Base-by-base conservation (phyloP, 1,284 basidiomycete genomes). In the Austropuccinia psidii region DNA sequence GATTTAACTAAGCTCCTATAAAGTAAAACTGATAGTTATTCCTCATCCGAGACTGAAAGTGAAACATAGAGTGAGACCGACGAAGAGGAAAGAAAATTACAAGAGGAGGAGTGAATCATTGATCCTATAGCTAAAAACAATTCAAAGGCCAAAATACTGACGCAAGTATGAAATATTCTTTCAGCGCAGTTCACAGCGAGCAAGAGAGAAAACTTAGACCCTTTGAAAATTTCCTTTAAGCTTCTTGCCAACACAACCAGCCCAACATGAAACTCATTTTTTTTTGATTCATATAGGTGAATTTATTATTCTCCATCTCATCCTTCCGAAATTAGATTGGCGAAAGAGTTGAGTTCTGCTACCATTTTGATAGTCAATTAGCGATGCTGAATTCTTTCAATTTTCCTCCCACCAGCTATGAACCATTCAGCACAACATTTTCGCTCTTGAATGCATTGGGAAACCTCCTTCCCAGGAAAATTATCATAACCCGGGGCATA, bases 281-380 rank as follows among this genome's bases (percentile, higher is more conserved):
- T n/a, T 19, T 39, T 19, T 35, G 11, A 19, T 33, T n/a, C 2
- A 9, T 52, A 7, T 31, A 72, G 69, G 69, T 31, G 37, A 52
- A 27, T 72, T 52, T 43, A 57, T 72, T 17, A 27, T 72, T 8
- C 41, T 52, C 21, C 45, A 52, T 45, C 37, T 31, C 27, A 37
- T 72, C 24, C 58, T 72, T 37, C 69, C 69, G 50, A 57, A 72
- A 52, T 43, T 52, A 21, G n/a, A 61, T 17, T 72, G 69, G 69
- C 47, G 57, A 37, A 54, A 41, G 41, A 5, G 69, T 72, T 13
- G n/a, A 52, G 67, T 60, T 35, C 39, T n/a, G 2, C 9, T 27
- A 35, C 37, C 60, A 7, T n/a, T 27, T 17, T 21, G 29, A 29
- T 61, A 41, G 6, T 65, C 3, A 65, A 13, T 21, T 4, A 33